Evolutionary conservation across 106 monocot species (phyloP).

Genomic region (Acorus gramineus): DNA sequence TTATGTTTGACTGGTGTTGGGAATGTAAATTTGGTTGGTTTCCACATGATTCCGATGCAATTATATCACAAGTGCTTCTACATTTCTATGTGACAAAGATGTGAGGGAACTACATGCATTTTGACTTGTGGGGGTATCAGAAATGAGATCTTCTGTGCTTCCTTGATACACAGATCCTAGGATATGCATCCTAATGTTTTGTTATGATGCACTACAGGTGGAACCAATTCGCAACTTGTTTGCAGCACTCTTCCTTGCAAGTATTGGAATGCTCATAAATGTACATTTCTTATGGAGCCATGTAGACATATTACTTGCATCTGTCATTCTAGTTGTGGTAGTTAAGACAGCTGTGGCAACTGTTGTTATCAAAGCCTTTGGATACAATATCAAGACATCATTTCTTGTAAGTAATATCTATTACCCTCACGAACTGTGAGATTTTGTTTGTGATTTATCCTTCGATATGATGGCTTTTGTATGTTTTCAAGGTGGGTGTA

Average conservation of each 20-base stretch:
- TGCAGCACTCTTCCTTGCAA: conserved; percentile 97
- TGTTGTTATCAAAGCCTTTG: conserved; percentile 64
- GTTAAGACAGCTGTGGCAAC: conserved; percentile 76
- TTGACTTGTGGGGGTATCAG: too few relatives aligned
- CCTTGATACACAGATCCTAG: too few relatives aligned
- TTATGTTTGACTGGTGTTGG: too few relatives aligned
- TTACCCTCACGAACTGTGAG: neutral
- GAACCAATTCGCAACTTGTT: conserved; percentile 93
- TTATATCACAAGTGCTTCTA: too few relatives aligned
- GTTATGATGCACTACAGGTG: conserved; percentile 36
- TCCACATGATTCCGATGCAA: too few relatives aligned
- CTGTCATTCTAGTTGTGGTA: conserved; percentile 83
- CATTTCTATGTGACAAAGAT: too few relatives aligned
- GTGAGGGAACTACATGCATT: too few relatives aligned
- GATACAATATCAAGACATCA: conserved; percentile 73
- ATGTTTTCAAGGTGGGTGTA: conserved; percentile 43
- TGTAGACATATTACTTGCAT: conserved; percentile 87
- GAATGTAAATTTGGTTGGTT: too few relatives aligned
- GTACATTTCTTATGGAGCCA: conserved; percentile 93
- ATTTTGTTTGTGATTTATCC: neutral
- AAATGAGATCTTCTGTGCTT: too few relatives aligned
- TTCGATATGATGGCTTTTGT: neutral
- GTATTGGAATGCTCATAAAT: conserved; percentile 98
- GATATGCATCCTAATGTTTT: neutral
- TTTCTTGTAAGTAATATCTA: conserved; percentile 59